Percentiles rank a stretch among this genome's conserved stretches.
Evolutionary conservation across 441 rosid genomes (phyloP).

Genomic region (Macaranga tanarius): DNA sequence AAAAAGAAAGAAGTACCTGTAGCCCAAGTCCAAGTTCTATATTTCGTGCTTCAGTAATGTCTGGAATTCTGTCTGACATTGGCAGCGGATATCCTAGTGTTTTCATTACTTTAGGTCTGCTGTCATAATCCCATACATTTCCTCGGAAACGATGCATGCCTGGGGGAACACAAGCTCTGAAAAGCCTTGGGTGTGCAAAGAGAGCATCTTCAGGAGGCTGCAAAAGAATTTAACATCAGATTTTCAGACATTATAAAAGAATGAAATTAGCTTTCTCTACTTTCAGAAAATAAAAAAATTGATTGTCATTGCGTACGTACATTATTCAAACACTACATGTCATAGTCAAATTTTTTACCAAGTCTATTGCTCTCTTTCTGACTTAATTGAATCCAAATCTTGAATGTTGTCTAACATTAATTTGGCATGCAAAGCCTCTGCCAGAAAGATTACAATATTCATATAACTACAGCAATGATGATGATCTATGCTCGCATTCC

Average conservation of each 20-base stretch:
- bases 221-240: slow-evolving; percentile 13
- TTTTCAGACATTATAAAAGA: not conserved
- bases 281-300: not conserved
- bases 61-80: slow-evolving; percentile 69
- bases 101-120: slow-evolving; percentile 78
- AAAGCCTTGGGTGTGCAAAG: slow-evolving; percentile 93
- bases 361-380: not conserved
- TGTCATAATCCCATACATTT: slow-evolving; percentile 90
- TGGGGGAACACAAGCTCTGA: slow-evolving; percentile 95
- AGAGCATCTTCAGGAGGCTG: slow-evolving; percentile 96
- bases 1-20: slow-evolving; percentile 50
- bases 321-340: slow-evolving; percentile 1
- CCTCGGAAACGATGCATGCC: slow-evolving; percentile 98
- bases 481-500: not conserved
- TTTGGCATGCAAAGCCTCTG: not conserved
- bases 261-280: not conserved
- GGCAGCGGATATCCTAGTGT: slow-evolving; percentile 72
- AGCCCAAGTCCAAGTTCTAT: slow-evolving; percentile 94
- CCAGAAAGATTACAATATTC: not conserved
- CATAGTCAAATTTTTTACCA: not conserved
- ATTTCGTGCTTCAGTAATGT: slow-evolving; percentile 89
- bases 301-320: not conserved
- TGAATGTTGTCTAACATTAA: slow-evolving; percentile 1
- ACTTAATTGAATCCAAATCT: not conserved
- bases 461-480: not conserved